Base-by-base conservation (phyloP, 1,284 basidiomycete species). In the Cryptococcus hybrid region DNA sequence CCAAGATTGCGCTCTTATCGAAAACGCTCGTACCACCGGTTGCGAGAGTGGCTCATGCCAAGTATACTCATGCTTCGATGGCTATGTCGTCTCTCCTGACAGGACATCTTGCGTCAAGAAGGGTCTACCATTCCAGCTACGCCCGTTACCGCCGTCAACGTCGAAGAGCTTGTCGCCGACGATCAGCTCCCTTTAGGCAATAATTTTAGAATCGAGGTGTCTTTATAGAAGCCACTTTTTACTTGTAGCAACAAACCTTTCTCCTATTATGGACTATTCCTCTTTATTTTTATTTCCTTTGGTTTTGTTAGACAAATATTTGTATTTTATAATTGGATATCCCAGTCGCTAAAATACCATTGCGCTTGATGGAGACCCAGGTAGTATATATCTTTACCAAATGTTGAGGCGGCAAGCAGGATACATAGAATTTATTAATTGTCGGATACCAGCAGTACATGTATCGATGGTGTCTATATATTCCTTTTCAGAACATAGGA, bases 1-100 rank as follows among this genome's bases (percentile, higher is more conserved):
- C 6, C 73, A 78, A 68, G 76, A 78, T 58, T 79, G 77, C 62
- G 68, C 76, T 0, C 47, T 62, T n/a, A 78, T 79, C 43, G 54
- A 71, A n/a, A 75, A 76, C 58, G 64, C 76, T 2, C 60, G 69
- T 46, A 69, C 68, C 9, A 74, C 76, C 4, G 72, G 71, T 7
- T 79, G 78, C 63, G 73, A 76, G 48, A 36, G 47, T 13, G 73
- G 74, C 3, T 35, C 46, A 7, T 79, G 78, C 51, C 60, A 63
- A 43, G 74, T 79, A 12, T 70, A 74, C 51, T 66, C 70, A 6
- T 79, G 78, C 60, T 69, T 67, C 40, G 72, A 73, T 7, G 78
- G 76, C n/a, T 78, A 67, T 57, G 66, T 68, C 46, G 69, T 77
- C 18, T 68, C 72, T 3, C 58, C 65, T 8, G 77, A 78, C 56